These are phyloP conservation scores for Nothopassalora personata DNA, from an alignment of 2,329 filamentous ascomycete species.

Conservation along the genomic window DNA sequence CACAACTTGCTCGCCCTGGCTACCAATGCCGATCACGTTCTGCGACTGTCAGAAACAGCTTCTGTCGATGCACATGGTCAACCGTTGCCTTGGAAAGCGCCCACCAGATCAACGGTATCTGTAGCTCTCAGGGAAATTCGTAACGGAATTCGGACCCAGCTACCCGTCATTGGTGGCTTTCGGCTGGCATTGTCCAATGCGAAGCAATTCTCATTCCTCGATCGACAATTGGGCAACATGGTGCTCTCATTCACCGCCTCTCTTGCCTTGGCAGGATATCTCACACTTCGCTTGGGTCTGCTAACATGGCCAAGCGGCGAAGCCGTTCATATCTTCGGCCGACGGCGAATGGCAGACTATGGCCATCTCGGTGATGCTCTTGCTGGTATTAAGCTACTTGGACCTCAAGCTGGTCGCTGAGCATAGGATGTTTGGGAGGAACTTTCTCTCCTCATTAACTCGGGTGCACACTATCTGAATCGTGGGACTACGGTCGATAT, in stretches of 20 bases:
- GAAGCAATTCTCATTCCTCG: constrained; percentile 12
- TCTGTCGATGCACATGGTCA: background rate
- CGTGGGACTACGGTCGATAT: background rate
- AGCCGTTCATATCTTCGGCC: constrained; percentile 31
- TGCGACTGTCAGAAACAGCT: constrained; percentile 10
- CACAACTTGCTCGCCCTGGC: constrained; percentile 21
- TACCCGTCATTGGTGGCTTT: constrained; percentile 19
- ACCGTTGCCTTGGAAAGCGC: constrained; percentile 25
- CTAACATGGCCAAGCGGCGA: constrained; percentile 32
- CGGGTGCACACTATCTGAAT: background rate
- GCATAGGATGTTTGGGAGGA: background rate
- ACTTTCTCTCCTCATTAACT: background rate
- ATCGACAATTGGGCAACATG: constrained; percentile 19
- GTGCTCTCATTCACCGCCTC: constrained; percentile 17
- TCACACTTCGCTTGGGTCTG: constrained; percentile 23
- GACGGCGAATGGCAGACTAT: constrained; percentile 30
- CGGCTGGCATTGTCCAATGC: constrained; percentile 13
- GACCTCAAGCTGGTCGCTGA: constrained; percentile 10
- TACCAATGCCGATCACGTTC: constrained; percentile 23
- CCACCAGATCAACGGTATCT: constrained; percentile 2
- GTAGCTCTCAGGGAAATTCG: constrained; percentile 11
- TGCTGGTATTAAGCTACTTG: constrained; percentile 26
- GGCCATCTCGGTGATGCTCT: constrained; percentile 33
- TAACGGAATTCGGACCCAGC: constrained; percentile 17
- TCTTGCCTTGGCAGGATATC: constrained; percentile 13